These are phyloP conservation scores for Cyclostephanos invisitatus DNA, from an alignment of 108 stramenopile genomes.

Conservation along the genomic window DNA sequence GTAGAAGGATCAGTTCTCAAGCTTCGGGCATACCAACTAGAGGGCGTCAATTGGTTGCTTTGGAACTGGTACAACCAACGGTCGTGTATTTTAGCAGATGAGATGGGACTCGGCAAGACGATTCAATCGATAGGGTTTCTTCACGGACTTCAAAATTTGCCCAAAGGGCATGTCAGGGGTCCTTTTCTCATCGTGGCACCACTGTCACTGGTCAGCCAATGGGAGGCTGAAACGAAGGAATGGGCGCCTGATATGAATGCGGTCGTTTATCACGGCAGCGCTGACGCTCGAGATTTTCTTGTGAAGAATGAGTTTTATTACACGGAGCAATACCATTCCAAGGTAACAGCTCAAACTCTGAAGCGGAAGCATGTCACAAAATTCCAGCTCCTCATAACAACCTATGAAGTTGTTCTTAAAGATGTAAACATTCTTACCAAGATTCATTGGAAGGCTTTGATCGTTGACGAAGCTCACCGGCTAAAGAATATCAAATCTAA, in stretches of 20 bases:
- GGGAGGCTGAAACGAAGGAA: slow-evolving; percentile 88
- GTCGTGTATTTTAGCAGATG: slow-evolving; percentile 96
- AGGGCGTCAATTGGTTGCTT: slow-evolving; percentile 97
- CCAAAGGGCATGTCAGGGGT: slow-evolving; percentile 63
- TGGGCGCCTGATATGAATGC: slow-evolving; percentile 96
- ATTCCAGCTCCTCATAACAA: slow-evolving; percentile 95
- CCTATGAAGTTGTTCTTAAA: slow-evolving; percentile 91
- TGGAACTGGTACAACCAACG: slow-evolving; percentile 92
- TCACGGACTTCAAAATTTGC: slow-evolving; percentile 54
- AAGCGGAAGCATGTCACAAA: slow-evolving; percentile 83
- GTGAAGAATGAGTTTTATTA: slow-evolving; percentile 91
- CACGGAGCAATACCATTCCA: slow-evolving; percentile 74
- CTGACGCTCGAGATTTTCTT: slow-evolving; percentile 85
- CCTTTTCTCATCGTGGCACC: slow-evolving; percentile 96
- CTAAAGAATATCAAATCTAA: slow-evolving; percentile 64
- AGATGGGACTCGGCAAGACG: slow-evolving; percentile 90
- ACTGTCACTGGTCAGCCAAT: slow-evolving; percentile 88
- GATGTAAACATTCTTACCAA: slow-evolving; percentile 81
- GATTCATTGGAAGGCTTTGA: slow-evolving; percentile 75
- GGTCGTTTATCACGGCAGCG: slow-evolving; percentile 92
- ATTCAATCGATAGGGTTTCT: slow-evolving; percentile 84
- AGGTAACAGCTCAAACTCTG: slow-evolving; percentile 61
- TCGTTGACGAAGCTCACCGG: slow-evolving; percentile 88
- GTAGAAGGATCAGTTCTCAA: slow-evolving; percentile 54
- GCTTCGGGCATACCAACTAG: slow-evolving; percentile 92